Conservation (phyloP, 2,329 filamentous ascomycete species). For the Daldinia sp. region DNA sequence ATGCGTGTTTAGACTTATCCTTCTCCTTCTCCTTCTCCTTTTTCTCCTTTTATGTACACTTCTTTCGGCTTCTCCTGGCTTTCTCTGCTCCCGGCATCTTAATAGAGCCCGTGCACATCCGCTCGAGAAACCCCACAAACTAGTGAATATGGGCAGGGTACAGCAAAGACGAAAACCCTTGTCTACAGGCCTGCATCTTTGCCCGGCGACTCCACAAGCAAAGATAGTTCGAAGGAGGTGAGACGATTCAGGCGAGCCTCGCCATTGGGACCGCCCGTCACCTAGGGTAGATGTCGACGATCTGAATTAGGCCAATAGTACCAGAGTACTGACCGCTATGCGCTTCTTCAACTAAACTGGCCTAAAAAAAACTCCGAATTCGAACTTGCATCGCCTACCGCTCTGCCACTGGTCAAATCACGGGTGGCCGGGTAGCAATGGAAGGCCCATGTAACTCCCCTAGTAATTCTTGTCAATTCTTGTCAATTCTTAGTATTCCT, state of each 20-base stretch:
- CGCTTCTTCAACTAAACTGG: no score
- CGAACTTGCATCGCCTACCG: conserved; percentile 9
- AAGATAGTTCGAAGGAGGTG: conserved; percentile 14
- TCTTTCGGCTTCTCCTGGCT: conserved; percentile 21
- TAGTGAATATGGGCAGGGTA: conserved; percentile 15
- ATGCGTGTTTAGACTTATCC: no score
- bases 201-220: conserved; percentile 19
- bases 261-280: conserved; percentile 18
- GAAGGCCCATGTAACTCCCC: neutral
- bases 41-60: neutral
- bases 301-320: conserved; percentile 38
- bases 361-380: neutral
- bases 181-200: conserved; percentile 9
- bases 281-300: conserved; percentile 31
- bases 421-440: conserved; percentile 35
- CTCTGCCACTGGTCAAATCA: conserved; percentile 24
- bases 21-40: no score
- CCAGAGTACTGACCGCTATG: conserved; percentile 35
- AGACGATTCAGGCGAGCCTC: conserved; percentile 21
- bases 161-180: conserved; percentile 11
- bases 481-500: neutral
- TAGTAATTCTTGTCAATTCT: neutral
- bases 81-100: conserved; percentile 12
- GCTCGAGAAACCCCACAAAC: conserved; percentile 26
- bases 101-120: conserved; percentile 19